Evolutionary conservation across 768 basidiomycete genomes (phyloP).

Genomic region (Mycena leptocephala): DNA sequence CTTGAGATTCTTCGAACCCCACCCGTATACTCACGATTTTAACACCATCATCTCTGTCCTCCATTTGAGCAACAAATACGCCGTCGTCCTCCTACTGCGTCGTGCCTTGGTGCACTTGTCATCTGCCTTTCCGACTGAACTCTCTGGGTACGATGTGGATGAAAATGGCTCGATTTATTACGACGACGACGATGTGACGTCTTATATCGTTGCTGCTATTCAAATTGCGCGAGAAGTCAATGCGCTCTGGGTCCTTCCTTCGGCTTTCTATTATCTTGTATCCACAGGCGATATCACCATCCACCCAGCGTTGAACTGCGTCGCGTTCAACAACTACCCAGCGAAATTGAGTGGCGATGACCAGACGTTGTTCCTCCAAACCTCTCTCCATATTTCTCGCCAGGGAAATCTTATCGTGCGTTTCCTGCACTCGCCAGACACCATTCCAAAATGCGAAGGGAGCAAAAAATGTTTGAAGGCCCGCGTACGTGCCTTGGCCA

Average conservation of each 20-base stretch:
- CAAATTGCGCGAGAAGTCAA: constrained; percentile 24
- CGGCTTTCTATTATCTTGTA: neutral
- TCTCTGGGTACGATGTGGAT: neutral
- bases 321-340: neutral
- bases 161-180: neutral
- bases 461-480: neutral
- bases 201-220: neutral
- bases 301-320: neutral
- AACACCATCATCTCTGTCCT: too few species aligned
- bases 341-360: neutral
- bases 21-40: too few species aligned
- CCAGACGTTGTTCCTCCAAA: neutral
- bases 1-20: too few species aligned
- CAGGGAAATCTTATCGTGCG: neutral
- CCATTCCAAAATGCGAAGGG: neutral
- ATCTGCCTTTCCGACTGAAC: neutral
- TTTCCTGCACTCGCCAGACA: neutral
- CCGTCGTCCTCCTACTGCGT: too few species aligned
- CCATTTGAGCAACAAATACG: too few species aligned
- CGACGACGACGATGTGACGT: too few species aligned
- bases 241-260: constrained; percentile 28
- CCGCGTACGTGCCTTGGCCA: neutral
- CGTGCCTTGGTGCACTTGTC: too few species aligned
- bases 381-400: neutral
- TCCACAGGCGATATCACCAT: neutral